Percentiles rank a stretch among this genome's conserved stretches.
Conservation (phyloP, 805 yeast genomes). For the Yarrowia divulgata region DNA sequence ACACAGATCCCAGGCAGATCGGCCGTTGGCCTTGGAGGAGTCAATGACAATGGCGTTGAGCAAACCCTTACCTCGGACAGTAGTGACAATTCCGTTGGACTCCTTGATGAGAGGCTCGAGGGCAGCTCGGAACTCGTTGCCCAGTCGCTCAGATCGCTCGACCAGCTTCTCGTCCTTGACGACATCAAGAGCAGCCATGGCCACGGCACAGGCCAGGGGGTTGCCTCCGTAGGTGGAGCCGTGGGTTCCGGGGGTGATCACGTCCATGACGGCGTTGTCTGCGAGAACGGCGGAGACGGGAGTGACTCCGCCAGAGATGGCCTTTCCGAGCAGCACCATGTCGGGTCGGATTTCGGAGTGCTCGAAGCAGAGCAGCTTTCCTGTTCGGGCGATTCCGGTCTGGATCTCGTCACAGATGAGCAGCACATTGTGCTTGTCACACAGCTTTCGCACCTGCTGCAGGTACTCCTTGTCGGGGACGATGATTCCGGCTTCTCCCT, state of each 20-base stretch:
- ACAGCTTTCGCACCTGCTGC: constrained; percentile 70
- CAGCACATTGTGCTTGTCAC: constrained; percentile 83
- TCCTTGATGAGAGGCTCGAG: constrained; percentile 48
- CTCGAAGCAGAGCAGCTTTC: constrained; percentile 89
- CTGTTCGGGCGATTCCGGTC: constrained; percentile 97
- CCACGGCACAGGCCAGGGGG: constrained; percentile 91
- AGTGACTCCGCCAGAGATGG: constrained; percentile 91
- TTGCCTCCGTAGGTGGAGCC: constrained; percentile 99
- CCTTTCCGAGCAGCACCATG: constrained; percentile 88
- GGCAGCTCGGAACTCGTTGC: constrained; percentile 67
- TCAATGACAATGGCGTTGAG: constrained; percentile 92
- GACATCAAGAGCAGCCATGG: constrained; percentile 91
- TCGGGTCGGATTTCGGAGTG: constrained; percentile 89
- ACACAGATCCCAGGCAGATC: constrained; percentile 96
- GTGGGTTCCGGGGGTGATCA: constrained; percentile 93
- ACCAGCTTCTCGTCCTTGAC: constrained; percentile 86
- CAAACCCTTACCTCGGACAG: constrained; percentile 83
- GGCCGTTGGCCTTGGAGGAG: constrained; percentile 79
- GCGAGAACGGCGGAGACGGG: constrained; percentile 93
- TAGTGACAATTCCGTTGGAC: constrained; percentile 60
- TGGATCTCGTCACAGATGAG: constrained; percentile 97
- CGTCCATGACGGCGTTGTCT: constrained; percentile 86
- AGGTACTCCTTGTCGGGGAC: constrained; percentile 89
- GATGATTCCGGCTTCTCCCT: constrained; percentile 98
- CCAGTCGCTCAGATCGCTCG: constrained; percentile 75